Evolutionary conservation across 1,139 yeast genomes (phyloP).

Genomic region (Nakaseomyces delphensis): DNA sequence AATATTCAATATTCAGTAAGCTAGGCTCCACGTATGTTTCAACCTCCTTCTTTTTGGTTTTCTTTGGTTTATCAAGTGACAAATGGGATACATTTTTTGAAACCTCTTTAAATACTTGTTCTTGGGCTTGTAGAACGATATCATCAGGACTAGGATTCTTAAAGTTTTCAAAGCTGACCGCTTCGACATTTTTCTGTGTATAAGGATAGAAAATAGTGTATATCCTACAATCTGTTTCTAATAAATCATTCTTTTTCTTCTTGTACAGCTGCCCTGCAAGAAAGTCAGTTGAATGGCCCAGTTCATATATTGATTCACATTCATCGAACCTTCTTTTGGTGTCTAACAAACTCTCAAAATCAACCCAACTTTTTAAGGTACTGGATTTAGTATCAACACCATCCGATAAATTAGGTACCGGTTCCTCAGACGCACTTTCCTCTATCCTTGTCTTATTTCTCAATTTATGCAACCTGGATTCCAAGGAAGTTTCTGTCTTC

Average conservation of each 20-base stretch:
- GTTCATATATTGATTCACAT: background rate
- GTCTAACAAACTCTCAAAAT: background rate
- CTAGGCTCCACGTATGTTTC: constrained; percentile 3
- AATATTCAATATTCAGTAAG: background rate
- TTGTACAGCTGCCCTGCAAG: background rate
- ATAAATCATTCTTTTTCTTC: background rate
- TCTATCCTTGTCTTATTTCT: background rate
- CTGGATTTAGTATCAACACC: background rate
- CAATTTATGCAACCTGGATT: background rate
- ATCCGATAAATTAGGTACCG: background rate
- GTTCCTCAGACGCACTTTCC: background rate
- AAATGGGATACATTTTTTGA: constrained; percentile 1
- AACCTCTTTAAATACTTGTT: constrained; percentile 34
- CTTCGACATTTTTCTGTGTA: constrained; percentile 16
- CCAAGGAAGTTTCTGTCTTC: constrained; percentile 1
- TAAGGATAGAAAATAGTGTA: constrained; percentile 23
- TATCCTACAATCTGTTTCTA: background rate
- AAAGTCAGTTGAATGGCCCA: background rate
- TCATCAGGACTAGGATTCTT: constrained; percentile 80
- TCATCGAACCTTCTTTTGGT: background rate
- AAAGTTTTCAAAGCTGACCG: constrained; percentile 50
- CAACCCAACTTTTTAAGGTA: background rate
- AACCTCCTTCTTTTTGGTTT: constrained; percentile 11
- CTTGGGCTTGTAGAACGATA: constrained; percentile 53
- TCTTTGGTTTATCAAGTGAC: background rate